Conservation (phyloP, 2,329 filamentous ascomycete genomes). For the Blastomyces silverae region DNA sequence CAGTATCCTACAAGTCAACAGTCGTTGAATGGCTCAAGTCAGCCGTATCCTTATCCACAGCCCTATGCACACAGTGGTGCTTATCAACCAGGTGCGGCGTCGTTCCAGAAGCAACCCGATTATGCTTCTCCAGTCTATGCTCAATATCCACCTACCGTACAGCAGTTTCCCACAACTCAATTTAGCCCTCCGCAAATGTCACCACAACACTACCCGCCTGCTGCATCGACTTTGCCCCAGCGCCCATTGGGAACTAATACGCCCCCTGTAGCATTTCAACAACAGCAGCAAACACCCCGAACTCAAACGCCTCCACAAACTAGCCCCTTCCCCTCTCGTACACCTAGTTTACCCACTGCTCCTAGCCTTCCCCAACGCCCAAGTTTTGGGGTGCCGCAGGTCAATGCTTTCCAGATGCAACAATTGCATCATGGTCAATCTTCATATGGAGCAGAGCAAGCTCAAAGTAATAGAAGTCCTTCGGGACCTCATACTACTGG, state of each 20-base stretch:
- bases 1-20: constrained; percentile 42
- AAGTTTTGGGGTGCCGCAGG: constrained; percentile 48
- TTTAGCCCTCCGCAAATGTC: constrained; percentile 32
- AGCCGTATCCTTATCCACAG: constrained; percentile 37
- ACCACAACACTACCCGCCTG: constrained; percentile 28
- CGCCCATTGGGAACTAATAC: constrained; percentile 39
- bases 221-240: constrained; percentile 26
- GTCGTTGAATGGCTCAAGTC: constrained; percentile 41
- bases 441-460: constrained; percentile 19
- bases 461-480: constrained; percentile 24
- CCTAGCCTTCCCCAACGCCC: constrained; percentile 57
- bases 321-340: constrained; percentile 35
- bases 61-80: constrained; percentile 39
- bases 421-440: constrained; percentile 50
- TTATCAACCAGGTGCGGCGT: constrained; percentile 39
- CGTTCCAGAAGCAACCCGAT: constrained; percentile 20
- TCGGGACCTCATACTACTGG: constrained; percentile 29
- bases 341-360: constrained; percentile 50
- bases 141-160: constrained; percentile 34
- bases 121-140: constrained; percentile 29
- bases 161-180: constrained; percentile 30
- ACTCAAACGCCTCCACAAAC: constrained; percentile 41
- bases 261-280: constrained; percentile 37
- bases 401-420: constrained; percentile 51
- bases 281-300: constrained; percentile 38